Evolutionary conservation across 495 filamentous ascomycete genomes (phyloP).

Genomic region (Podospora australis): DNA sequence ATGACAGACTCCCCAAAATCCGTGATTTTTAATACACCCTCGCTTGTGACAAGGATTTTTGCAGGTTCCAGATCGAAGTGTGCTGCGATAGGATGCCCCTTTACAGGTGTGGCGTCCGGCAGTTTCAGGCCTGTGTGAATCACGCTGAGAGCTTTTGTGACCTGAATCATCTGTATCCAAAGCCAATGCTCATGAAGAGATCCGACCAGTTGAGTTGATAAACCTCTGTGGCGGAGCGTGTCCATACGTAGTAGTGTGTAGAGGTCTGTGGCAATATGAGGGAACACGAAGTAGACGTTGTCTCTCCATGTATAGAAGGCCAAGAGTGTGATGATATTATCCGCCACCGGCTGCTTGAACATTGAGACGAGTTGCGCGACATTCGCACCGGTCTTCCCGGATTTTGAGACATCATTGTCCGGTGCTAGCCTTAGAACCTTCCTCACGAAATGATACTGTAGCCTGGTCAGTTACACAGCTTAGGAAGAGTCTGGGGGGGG

Average conservation of each 20-base stretch:
- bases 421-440: not conserved
- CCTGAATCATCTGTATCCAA: not conserved
- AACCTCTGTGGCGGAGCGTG: not conserved
- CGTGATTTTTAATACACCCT: not conserved
- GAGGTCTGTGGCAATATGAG: not conserved
- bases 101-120: not conserved
- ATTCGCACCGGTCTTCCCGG: not conserved
- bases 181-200: not conserved
- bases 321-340: not conserved
- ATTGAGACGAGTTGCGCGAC: not conserved
- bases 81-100: not conserved
- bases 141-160: not conserved
- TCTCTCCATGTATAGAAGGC: not conserved
- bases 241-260: not conserved
- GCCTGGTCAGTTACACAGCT: not conserved
- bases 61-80: not conserved
- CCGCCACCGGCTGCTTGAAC: not conserved
- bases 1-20: not conserved
- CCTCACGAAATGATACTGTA: not conserved
- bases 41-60: not conserved
- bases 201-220: not conserved
- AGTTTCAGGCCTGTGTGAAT: not conserved
- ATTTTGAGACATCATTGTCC: not conserved
- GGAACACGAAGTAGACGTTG: not conserved
- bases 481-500: not conserved